Conservation (phyloP, 169 alveolate genomes). For the Amoebophrya sp. region DNA sequence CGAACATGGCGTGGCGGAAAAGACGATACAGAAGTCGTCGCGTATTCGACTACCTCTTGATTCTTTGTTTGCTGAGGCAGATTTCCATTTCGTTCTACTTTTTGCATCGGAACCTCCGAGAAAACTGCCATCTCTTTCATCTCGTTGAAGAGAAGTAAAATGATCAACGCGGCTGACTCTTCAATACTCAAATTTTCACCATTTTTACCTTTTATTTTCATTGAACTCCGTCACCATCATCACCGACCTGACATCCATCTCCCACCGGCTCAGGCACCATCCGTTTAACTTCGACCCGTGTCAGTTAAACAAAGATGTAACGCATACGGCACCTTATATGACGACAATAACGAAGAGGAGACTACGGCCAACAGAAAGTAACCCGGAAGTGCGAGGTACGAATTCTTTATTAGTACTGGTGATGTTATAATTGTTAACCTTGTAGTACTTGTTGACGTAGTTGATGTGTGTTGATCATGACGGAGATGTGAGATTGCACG, state of each 20-base stretch:
- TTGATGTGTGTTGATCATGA: too few relatives aligned
- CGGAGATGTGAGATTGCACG: too few relatives aligned
- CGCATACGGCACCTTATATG: neutral
- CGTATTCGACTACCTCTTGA: neutral
- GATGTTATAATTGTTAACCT: too few relatives aligned
- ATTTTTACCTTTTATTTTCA: too few relatives aligned
- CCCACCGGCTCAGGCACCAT: neutral
- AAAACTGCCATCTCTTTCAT: too few relatives aligned
- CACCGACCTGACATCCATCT: neutral
- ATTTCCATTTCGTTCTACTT: too few relatives aligned
- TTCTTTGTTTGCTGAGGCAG: neutral
- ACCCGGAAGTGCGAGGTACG: slow-evolving; percentile 7
- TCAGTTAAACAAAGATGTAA: neutral
- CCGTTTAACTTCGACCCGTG: slow-evolving; percentile 14
- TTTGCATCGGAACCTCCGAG: too few relatives aligned
- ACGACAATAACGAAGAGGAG: neutral
- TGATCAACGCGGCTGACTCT: neutral
- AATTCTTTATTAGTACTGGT: too few relatives aligned
- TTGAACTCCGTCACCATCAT: too few relatives aligned
- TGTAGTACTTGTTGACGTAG: too few relatives aligned
- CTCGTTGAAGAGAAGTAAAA: too few relatives aligned
- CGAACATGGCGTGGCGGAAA: neutral
- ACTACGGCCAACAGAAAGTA: neutral
- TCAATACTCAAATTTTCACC: neutral
- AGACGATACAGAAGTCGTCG: neutral